Conservation (phyloP, 306 rosid genomes). For the Trifolium subterraneum region DNA sequence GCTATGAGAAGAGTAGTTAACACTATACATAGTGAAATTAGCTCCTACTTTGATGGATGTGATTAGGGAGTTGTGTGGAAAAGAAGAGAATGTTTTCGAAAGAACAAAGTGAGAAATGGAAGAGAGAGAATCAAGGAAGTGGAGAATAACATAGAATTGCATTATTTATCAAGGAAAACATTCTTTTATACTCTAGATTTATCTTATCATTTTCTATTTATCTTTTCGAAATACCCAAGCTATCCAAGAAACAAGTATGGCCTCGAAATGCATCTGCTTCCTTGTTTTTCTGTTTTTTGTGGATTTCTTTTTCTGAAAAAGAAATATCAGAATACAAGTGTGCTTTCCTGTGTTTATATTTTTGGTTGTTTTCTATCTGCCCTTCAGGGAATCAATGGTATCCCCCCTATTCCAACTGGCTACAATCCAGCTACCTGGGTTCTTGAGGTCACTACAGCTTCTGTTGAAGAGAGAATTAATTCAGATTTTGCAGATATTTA, state of each 20-base stretch:
- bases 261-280: neutral
- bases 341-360: constrained; percentile 10
- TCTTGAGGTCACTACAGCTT: constrained; percentile 84
- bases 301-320: constrained; percentile 6
- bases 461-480: constrained; percentile 65
- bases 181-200: constrained; percentile 10
- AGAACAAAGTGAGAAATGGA: constrained; percentile 14
- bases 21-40: neutral
- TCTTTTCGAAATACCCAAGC: constrained; percentile 6
- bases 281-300: neutral
- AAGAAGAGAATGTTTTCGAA: neutral
- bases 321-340: constrained; percentile 3
- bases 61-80: neutral
- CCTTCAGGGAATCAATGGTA: constrained; percentile 60
- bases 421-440: constrained; percentile 98
- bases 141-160: neutral
- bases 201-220: constrained; percentile 17
- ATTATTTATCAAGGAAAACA: neutral
- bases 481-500: constrained; percentile 69
- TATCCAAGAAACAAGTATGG: constrained; percentile 4
- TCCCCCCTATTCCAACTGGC: constrained; percentile 63
- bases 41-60: neutral
- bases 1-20: neutral
- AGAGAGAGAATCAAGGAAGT: neutral
- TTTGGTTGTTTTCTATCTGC: constrained; percentile 30